phyloP scores from a whole-genome alignment of 2,329 filamentous ascomycete species.

The Fusarium cicatricum region DNA sequence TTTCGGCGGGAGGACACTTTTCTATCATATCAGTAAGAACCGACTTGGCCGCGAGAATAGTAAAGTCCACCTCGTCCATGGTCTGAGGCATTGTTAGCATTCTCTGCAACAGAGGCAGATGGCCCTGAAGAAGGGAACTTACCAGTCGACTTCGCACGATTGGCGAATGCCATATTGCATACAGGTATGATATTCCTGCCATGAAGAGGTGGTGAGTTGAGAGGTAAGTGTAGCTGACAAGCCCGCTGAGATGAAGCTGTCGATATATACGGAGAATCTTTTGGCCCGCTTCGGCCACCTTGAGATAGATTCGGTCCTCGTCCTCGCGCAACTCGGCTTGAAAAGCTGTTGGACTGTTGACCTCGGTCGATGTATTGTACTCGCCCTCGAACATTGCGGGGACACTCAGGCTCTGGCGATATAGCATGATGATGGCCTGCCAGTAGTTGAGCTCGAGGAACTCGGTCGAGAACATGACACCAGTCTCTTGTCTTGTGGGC shows the following conservation, averaged over 20 bases:
- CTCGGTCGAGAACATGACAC: constrained; percentile 87
- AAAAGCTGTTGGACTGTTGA: constrained; percentile 68
- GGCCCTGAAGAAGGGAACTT: constrained; percentile 50
- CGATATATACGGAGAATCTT: constrained; percentile 91
- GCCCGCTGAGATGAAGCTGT: constrained; percentile 83
- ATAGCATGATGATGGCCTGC: constrained; percentile 96
- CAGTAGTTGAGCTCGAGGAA: constrained; percentile 97
- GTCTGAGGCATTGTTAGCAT: constrained; percentile 56
- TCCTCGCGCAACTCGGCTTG: constrained; percentile 76
- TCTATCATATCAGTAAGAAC: constrained; percentile 91
- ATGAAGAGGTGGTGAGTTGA: constrained; percentile 97
- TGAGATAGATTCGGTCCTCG: constrained; percentile 90
- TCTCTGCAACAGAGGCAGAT: background rate
- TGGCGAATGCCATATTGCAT: constrained; percentile 96
- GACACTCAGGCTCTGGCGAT: constrained; percentile 87
- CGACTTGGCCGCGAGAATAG: constrained; percentile 89
- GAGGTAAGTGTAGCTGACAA: constrained; percentile 96
- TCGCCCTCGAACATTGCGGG: constrained; percentile 86
- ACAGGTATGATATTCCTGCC: constrained; percentile 95
- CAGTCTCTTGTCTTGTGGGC: constrained; percentile 79
- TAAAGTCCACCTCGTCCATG: constrained; percentile 98
- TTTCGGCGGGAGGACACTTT: constrained; percentile 94
- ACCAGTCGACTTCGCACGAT: constrained; percentile 86
- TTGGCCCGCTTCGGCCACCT: constrained; percentile 94
- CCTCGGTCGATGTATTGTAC: constrained; percentile 70